Evolutionary conservation across 2,329 filamentous ascomycete genomes (phyloP).

Genomic region (Hymenoscyphus infarciens): DNA sequence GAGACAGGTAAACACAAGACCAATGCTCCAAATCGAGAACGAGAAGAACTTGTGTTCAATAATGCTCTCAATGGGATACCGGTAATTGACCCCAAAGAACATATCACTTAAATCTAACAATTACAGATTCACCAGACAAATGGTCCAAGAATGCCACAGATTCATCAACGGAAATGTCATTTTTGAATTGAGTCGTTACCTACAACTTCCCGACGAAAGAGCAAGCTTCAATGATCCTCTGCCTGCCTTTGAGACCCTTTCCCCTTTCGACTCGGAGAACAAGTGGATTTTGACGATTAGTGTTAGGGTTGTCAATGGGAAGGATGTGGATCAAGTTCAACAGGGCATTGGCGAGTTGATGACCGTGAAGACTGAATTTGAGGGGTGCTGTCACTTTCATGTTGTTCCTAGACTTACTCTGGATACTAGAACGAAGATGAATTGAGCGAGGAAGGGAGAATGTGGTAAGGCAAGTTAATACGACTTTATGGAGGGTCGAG

Average conservation of each 20-base stretch:
- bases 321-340: slow-evolving; percentile 50
- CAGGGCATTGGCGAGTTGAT: slow-evolving; percentile 52
- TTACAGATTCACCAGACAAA: slow-evolving; percentile 29
- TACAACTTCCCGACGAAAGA: slow-evolving; percentile 28
- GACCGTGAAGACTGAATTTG: slow-evolving; percentile 44
- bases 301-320: slow-evolving; percentile 52
- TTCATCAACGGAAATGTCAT: slow-evolving; percentile 31
- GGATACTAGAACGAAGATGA: slow-evolving; percentile 44
- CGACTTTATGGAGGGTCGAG: neutral
- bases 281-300: slow-evolving; percentile 57
- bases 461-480: neutral
- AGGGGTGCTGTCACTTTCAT: slow-evolving; percentile 51
- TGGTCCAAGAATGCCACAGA: slow-evolving; percentile 26
- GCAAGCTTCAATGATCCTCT: slow-evolving; percentile 34
- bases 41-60: slow-evolving; percentile 44
- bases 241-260: slow-evolving; percentile 46
- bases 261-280: slow-evolving; percentile 45
- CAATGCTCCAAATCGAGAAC: slow-evolving; percentile 30
- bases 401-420: slow-evolving; percentile 50
- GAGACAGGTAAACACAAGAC: slow-evolving; percentile 31
- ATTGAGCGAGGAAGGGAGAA: neutral
- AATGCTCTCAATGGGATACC: slow-evolving; percentile 50
- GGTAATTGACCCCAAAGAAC: slow-evolving; percentile 37
- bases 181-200: slow-evolving; percentile 30
- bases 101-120: neutral